Conservation (phyloP, 73 alveolate species). For the Paraurostyla sp. region DNA sequence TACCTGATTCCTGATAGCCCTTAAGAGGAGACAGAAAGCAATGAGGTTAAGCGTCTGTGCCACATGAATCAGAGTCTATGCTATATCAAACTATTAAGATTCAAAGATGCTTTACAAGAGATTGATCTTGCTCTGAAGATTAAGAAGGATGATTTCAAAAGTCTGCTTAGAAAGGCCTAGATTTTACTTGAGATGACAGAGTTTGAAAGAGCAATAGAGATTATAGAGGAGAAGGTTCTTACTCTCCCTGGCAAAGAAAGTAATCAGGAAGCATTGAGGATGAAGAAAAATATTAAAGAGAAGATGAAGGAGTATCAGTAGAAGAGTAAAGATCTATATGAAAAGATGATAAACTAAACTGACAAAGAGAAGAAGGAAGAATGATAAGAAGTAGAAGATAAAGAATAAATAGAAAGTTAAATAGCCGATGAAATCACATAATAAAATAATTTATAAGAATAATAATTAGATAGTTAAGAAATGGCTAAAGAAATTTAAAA, state of each 20-base stretch:
- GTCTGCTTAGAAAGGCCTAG: constrained; percentile 45
- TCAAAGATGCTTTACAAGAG: constrained; percentile 56
- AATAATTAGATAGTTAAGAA: no score
- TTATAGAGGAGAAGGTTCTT: no score
- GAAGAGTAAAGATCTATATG: constrained; percentile 52
- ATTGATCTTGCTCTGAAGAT: constrained; percentile 43
- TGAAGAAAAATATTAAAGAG: not conserved
- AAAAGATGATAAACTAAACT: constrained; percentile 45
- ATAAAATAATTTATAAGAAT: no score
- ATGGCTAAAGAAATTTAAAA: no score
- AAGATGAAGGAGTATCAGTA: not conserved
- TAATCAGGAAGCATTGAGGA: not conserved
- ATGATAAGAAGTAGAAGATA: not conserved
- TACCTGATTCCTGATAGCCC: constrained; percentile 66
- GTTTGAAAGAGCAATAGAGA: constrained; percentile 61
- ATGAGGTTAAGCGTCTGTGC: constrained; percentile 34
- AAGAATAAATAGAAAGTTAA: not conserved
- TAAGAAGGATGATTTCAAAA: constrained; percentile 26
- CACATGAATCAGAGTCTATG: constrained; percentile 66
- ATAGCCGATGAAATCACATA: not conserved
- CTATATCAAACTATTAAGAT: constrained; percentile 47
- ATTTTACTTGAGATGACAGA: constrained; percentile 19
- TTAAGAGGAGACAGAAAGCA: constrained; percentile 38
- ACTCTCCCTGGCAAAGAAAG: constrained; percentile 2
- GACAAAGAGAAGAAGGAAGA: no score